Evolutionary conservation across 2,329 filamentous ascomycete species (phyloP).

Genomic region (Atkinsonella hypoxylon): DNA sequence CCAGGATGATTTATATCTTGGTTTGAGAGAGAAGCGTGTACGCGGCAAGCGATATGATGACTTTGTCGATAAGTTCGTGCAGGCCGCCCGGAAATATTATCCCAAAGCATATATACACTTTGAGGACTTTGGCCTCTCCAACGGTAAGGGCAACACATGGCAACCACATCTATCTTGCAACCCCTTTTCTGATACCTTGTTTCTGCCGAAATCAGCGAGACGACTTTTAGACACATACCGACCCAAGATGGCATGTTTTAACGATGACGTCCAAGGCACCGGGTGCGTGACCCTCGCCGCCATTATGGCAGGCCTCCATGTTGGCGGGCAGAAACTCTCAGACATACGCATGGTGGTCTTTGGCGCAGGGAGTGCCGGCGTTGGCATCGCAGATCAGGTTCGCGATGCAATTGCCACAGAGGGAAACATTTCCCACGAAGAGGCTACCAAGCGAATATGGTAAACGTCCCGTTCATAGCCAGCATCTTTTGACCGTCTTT

Average conservation of each 20-base stretch:
- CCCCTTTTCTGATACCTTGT: neutral
- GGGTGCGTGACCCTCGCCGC: slow-evolving; percentile 79
- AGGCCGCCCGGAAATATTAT: slow-evolving; percentile 53
- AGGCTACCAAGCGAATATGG: slow-evolving; percentile 73
- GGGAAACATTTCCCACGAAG: slow-evolving; percentile 52
- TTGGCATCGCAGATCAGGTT: slow-evolving; percentile 77
- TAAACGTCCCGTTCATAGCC: slow-evolving; percentile 22
- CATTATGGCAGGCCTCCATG: slow-evolving; percentile 63
- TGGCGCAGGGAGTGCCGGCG: slow-evolving; percentile 70
- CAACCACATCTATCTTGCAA: neutral
- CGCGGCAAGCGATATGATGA: slow-evolving; percentile 62
- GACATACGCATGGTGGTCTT: slow-evolving; percentile 67
- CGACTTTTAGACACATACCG: slow-evolving; percentile 67
- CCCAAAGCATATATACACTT: slow-evolving; percentile 80
- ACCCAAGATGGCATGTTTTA: slow-evolving; percentile 68
- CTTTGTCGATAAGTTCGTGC: slow-evolving; percentile 66
- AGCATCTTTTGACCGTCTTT: neutral
- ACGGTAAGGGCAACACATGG: slow-evolving; percentile 32
- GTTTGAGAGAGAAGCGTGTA: slow-evolving; percentile 53
- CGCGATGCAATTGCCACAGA: slow-evolving; percentile 66
- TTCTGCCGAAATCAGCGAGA: slow-evolving; percentile 34
- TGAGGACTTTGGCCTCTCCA: slow-evolving; percentile 72
- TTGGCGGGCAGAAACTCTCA: slow-evolving; percentile 51
- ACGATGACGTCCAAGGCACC: slow-evolving; percentile 83
- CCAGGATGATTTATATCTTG: slow-evolving; percentile 68